These are phyloP conservation scores for Phytopythium sindhum DNA, from an alignment of 352 stramenopile species.

Conservation along the genomic window DNA sequence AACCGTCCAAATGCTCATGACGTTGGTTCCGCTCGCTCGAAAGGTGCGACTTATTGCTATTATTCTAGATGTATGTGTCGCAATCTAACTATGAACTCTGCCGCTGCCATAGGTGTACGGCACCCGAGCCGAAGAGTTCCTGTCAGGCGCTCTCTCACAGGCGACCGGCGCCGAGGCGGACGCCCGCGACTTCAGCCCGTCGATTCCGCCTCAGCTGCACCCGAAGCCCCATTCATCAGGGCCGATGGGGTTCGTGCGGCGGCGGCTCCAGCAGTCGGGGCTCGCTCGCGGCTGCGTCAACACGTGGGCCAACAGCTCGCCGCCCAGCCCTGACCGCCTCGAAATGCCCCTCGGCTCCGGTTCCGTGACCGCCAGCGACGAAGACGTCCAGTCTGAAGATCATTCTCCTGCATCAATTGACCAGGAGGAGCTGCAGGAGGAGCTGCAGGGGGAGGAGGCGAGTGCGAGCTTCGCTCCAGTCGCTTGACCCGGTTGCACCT, in stretches of 20 bases:
- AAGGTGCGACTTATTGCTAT: constrained; percentile 24
- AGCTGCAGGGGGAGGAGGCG: not conserved
- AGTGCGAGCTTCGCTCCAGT: not conserved
- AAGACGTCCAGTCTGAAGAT: not conserved
- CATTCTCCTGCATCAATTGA: not conserved
- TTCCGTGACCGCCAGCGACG: not conserved
- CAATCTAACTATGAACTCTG: not conserved
- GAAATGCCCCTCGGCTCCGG: constrained; percentile 6
- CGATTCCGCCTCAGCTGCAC: not conserved
- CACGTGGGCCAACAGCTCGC: constrained; percentile 41
- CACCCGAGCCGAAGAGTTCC: constrained; percentile 48
- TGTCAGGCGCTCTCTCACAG: constrained; percentile 51
- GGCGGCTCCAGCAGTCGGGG: constrained; percentile 46
- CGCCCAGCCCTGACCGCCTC: constrained; percentile 2
- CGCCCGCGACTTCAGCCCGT: not conserved
- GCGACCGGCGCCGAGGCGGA: constrained; percentile 25
- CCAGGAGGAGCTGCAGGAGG: not conserved
- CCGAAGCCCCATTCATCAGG: constrained; percentile 15
- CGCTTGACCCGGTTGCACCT: not conserved
- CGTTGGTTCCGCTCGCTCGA: constrained; percentile 55
- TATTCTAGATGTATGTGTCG: too few species aligned
- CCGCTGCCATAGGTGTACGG: constrained; percentile 48
- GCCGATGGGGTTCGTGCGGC: constrained; percentile 42
- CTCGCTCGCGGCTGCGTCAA: constrained; percentile 51
- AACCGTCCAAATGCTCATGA: constrained; percentile 71